Evolutionary conservation across 352 stramenopile species (phyloP).

Genomic region (Phytophthora tubulina): DNA sequence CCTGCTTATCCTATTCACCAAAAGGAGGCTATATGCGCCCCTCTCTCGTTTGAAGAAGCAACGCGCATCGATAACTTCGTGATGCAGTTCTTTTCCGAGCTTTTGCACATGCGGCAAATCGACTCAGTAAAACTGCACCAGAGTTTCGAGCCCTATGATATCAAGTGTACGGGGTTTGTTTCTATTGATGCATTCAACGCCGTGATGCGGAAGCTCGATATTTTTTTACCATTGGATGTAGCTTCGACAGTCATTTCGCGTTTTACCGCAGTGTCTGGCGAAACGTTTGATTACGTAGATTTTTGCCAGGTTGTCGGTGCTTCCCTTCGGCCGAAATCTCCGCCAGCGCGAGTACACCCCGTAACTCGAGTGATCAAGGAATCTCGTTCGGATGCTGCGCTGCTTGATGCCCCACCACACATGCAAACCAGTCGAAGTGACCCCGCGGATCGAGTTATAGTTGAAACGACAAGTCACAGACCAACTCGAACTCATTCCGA

Average conservation of each 20-base stretch:
- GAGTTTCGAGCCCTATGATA: conserved; percentile 70
- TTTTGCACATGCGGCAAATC: conserved; percentile 55
- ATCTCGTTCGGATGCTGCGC: background rate
- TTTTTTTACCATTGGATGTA: conserved; percentile 58
- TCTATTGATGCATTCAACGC: conserved; percentile 68
- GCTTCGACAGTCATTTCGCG: conserved; percentile 52
- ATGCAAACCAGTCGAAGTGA: conserved; percentile 5
- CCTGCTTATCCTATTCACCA: background rate
- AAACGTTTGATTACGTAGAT: conserved; percentile 81
- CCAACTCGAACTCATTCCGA: conserved; percentile 22
- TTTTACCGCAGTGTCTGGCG: conserved; percentile 53
- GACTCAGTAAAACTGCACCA: conserved; percentile 39
- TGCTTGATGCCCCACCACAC: background rate
- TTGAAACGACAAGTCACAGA: conserved; percentile 7
- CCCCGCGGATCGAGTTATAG: conserved; percentile 10
- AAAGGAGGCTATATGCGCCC: background rate
- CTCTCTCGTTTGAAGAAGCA: conserved; percentile 51
- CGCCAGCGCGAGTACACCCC: conserved; percentile 19
- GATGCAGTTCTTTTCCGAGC: conserved; percentile 57
- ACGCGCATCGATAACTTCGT: conserved; percentile 58
- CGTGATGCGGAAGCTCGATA: conserved; percentile 72
- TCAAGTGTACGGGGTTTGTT: conserved; percentile 67
- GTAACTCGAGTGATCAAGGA: conserved; percentile 13
- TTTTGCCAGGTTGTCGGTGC: conserved; percentile 57
- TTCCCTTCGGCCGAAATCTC: conserved; percentile 20